These are phyloP conservation scores for Fusarium tupiense DNA, from an alignment of 2,329 filamentous ascomycete genomes.

Conservation along the genomic window DNA sequence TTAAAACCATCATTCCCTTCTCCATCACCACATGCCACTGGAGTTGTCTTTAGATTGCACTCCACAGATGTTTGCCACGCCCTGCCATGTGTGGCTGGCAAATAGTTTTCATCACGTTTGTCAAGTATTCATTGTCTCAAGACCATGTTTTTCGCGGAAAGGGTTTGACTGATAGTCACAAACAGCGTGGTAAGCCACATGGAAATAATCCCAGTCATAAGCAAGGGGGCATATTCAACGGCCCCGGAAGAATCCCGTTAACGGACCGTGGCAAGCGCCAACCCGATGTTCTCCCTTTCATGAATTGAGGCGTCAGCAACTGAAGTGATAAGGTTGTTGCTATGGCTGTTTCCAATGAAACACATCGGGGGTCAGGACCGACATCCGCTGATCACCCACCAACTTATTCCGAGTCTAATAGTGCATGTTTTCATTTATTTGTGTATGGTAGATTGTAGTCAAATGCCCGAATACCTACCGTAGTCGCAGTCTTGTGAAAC, in stretches of 20 bases:
- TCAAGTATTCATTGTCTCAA: constrained; percentile 29
- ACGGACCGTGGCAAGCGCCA: constrained; percentile 28
- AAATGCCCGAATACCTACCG: neutral
- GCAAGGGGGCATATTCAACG: constrained; percentile 33
- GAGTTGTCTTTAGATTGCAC: constrained; percentile 5
- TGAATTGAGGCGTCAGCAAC: neutral
- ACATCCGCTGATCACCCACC: neutral
- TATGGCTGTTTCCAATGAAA: neutral
- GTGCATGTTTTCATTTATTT: constrained; percentile 3
- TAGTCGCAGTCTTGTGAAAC: constrained; percentile 16
- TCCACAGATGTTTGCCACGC: constrained; percentile 9
- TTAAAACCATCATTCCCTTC: neutral
- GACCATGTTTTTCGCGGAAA: constrained; percentile 25
- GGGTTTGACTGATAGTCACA: constrained; percentile 8
- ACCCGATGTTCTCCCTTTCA: constrained; percentile 23
- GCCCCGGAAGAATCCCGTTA: constrained; percentile 23
- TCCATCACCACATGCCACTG: constrained; percentile 27
- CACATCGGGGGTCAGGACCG: neutral
- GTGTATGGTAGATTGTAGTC: neutral
- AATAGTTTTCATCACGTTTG: neutral
- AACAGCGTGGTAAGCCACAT: constrained; percentile 29
- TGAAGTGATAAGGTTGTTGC: neutral
- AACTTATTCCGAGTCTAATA: neutral
- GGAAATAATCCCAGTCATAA: constrained; percentile 18
- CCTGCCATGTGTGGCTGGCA: constrained; percentile 34